Evolutionary conservation across 805 yeast genomes (phyloP), one percentile per base, ranked within the genome.

Genomic region (Ogataea glucozyma): DNA sequence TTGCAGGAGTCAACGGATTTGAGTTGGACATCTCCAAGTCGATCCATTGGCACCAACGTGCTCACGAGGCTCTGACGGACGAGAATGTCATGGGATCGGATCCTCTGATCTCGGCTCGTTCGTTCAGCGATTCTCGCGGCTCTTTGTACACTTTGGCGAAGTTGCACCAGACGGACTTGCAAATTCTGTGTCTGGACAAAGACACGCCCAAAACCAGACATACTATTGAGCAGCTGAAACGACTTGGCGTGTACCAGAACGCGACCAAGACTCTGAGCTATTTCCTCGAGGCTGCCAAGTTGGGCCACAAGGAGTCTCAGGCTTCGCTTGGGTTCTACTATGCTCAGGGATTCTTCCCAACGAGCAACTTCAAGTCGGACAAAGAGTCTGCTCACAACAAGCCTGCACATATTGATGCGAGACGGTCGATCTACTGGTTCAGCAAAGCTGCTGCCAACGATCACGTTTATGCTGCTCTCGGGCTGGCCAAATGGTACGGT

Each of bases 401-500:
- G 7, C 71, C 76, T 26, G 51, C 47, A 6, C 19, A 41, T 5
- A 67, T 78, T 1, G 79, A 80, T 50, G 73, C 86, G 4, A 67
- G 71, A 41, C 73, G 76, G 48, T 77, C 85, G 7, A 72, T 85
- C 37, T 84, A 84, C 11, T 86, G 91, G 90, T 86, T 85, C 61
- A 69, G 82, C 8, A 70, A 78, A 41, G 83, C 87, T 3, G 88
- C 89, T 35, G 73, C 70, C 31, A 69, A 73, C 46, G 84, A 83
- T 12, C 82, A 83, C 53, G 72, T 83, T 0, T 77, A 81, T 55
- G 82, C 87, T 3, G 84, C 85, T 58, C 69, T 85, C 58, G 88
- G 87, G 0, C 64, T 85, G 26, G 77, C 85, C 46, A 89, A 89
- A 36, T 85, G 91, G 90, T 79, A 81, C 52, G 70, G 85, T 10